Conservation (phyloP, 495 filamentous ascomycete genomes). For the Pseudevernia furfuracea region DNA sequence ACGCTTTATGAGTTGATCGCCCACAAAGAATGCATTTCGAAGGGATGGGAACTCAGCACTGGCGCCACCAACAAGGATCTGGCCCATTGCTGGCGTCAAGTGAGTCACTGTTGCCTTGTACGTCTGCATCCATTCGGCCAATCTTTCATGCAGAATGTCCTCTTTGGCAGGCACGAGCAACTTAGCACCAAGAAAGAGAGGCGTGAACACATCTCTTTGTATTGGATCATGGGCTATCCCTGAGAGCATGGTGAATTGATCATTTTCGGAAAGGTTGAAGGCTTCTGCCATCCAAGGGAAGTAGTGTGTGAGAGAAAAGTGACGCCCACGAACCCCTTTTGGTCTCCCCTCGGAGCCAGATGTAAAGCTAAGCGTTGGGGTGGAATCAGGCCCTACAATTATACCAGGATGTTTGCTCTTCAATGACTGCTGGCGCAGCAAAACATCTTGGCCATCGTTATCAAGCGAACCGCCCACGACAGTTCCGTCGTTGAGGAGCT, state of each 20-base stretch:
- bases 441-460: slow-evolving; percentile 53
- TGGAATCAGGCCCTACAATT: slow-evolving; percentile 83
- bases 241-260: slow-evolving; percentile 70
- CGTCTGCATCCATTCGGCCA: slow-evolving; percentile 76
- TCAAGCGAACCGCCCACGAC: slow-evolving; percentile 53
- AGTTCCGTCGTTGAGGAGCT: slow-evolving; percentile 64
- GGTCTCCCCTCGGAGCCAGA: slow-evolving; percentile 66
- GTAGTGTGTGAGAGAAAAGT: slow-evolving; percentile 83
- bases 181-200: slow-evolving; percentile 48
- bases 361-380: slow-evolving; percentile 58
- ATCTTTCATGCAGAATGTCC: slow-evolving; percentile 77
- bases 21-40: slow-evolving; percentile 72
- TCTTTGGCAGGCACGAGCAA: slow-evolving; percentile 68
- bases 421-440: slow-evolving; percentile 48
- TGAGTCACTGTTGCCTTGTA: slow-evolving; percentile 78
- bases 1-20: slow-evolving; percentile 79
- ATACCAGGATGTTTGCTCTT: slow-evolving; percentile 58
- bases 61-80: slow-evolving; percentile 85
- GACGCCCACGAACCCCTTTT: slow-evolving; percentile 72
- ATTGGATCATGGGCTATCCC: slow-evolving; percentile 5
- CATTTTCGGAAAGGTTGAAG: slow-evolving; percentile 65
- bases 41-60: slow-evolving; percentile 68
- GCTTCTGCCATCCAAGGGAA: slow-evolving; percentile 86
- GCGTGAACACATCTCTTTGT: slow-evolving; percentile 74
- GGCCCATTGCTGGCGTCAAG: slow-evolving; percentile 88